phyloP scores from a whole-genome alignment of 257 asterid genomes.

The Salvia splendens region DNA sequence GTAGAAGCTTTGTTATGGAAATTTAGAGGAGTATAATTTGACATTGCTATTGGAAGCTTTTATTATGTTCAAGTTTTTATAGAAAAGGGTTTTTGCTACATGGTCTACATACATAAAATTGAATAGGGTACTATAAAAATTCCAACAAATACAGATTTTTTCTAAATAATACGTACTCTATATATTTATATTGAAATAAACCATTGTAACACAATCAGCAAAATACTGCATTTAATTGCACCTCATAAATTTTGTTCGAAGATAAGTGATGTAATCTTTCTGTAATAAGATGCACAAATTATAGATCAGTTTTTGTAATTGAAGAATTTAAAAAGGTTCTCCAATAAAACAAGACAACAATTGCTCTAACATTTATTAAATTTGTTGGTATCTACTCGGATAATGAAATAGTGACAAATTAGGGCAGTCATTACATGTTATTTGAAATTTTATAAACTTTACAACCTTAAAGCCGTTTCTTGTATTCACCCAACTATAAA shows the following conservation, averaged over 20 bases:
- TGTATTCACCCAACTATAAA: constrained; percentile 13
- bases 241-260: no score
- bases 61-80: not conserved
- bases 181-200: no score
- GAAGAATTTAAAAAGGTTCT: no score
- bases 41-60: not conserved
- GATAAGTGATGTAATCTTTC: no score
- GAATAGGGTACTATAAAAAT: not conserved
- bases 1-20: no score
- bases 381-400: not conserved
- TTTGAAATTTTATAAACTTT: constrained; percentile 21
- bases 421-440: constrained; percentile 18
- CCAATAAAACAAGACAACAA: constrained; percentile 8
- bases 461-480: constrained; percentile 29
- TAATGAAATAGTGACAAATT: constrained; percentile 17
- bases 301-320: no score
- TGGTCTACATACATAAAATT: no score
- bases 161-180: no score
- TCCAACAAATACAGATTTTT: no score
- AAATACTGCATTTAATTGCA: no score
- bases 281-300: no score
- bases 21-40: not conserved
- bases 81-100: not conserved
- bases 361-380: not conserved
- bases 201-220: no score